Evolutionary conservation across 208 protist genomes (phyloP), one percentile per base, ranked within the genome.

Genomic region (Acanthamoeba sp.): DNA sequence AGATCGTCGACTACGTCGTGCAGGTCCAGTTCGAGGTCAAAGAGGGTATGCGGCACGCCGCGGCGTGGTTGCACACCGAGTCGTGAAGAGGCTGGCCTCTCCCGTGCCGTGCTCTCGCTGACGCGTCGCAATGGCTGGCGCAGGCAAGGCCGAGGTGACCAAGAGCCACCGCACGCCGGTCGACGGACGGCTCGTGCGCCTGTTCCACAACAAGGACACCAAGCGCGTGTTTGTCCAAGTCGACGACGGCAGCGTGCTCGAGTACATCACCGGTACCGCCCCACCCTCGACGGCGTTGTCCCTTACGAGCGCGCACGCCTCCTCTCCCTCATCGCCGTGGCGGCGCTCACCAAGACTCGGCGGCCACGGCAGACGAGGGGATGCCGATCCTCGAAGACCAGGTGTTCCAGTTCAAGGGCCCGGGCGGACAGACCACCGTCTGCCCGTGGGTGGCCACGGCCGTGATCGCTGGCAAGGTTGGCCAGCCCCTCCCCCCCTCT

Each of bases 151-250:
- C 29, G 52, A 42, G 27, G 55, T 91, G 1, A 24, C 16, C 34
- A 91, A 71, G 85, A 55, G 85, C 38, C 88, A 76, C 42, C 62
- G 62, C 32, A 78, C 88, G 55, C 59, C 52, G 12, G 88, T 93
- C 4, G 88, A 93, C 6, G 88, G 62, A 32, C 34, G 88, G 7
- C 38, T 93, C 24, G 27, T 93, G 29, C 88, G 88, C 20, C 52
- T 93, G 59, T 93, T 93, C 48, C 88, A 93, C 88, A 93, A 93
- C 42, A 93, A 93, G 62, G 88, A 93, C 48, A 93, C 88, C 40
- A 7, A 45, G 27, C 62, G 42, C 34, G 36, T 76, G 27, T 93
- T 78, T 29, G 88, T 93, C 7, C 57, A 93, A 27, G n/a, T 52
- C 18, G 88, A 69, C 27, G 88, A 93, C 27, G 88, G 88, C 32